Evolutionary conservation across 139 green algal species (phyloP), one percentile per base, ranked within the genome.

Genomic region (Chara braunii): DNA sequence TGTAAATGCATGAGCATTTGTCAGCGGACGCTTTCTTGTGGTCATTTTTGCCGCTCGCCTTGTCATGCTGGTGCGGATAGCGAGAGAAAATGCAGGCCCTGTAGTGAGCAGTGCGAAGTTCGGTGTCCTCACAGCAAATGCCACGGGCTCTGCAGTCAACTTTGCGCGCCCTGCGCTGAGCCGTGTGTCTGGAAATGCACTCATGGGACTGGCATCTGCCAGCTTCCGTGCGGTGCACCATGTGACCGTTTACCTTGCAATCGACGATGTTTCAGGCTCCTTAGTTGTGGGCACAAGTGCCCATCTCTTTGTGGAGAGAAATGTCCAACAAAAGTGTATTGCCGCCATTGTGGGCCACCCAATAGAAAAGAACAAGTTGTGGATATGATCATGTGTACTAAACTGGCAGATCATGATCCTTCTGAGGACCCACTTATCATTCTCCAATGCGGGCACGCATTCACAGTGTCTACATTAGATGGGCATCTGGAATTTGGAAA

Each of bases 231-330:
- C 58, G 81, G 81, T 0, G 84, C 69, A 6, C 83, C 84, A 2
- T 90, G 84, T 56, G 66, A 73, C 48, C 74, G 83, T 51, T 68
- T 86, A 34, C 83, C 81, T 23, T 90, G 83, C 74, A 75, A 90
- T 63, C 12, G 57, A 55, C 73, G 83, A 32, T 90, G 84, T 61
- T 23, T 37, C 30, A 68, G 64, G 53, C 6, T 18, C 9, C 70
- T 87, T 36, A 0, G 28, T 3, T 88, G 81, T 64, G 81, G 81
- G 12, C 75, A 80, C 44, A 66, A 48, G 26, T 88, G 81, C 71
- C 81, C 78, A 1, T 50, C 57, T 11, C 43, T 87, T 35, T 87
- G 81, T 68, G 79, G 79, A 0, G 81, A 85, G 42, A 22, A 12
- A 18, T 87, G 79, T 64, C 69, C 74, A 7, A 22, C 30, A 12